Conservation (phyloP, 306 rosid species). For the Ormosia emarginata region DNA sequence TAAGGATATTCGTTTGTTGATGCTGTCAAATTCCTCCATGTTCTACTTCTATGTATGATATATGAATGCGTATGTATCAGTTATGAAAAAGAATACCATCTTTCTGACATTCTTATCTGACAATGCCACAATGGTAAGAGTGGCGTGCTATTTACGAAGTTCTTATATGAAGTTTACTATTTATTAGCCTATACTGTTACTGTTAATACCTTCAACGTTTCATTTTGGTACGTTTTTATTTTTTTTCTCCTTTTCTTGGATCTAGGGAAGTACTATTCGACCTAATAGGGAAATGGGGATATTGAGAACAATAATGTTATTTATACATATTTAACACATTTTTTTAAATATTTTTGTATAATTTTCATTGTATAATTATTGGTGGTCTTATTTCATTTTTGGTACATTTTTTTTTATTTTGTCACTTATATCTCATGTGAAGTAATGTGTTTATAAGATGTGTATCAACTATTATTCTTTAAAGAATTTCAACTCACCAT, state of each 20-base stretch:
- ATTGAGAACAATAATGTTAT: too few relatives aligned
- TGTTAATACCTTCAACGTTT: not conserved
- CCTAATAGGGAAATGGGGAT: too few relatives aligned
- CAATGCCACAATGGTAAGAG: not conserved
- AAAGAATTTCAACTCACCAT: too few relatives aligned
- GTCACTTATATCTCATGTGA: too few relatives aligned
- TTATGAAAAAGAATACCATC: not conserved
- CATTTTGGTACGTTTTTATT: not conserved
- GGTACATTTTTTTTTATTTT: too few relatives aligned
- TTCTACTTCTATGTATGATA: not conserved
- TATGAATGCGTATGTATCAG: not conserved
- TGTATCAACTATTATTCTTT: too few relatives aligned
- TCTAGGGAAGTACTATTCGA: not conserved
- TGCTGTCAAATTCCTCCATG: constrained; percentile 15
- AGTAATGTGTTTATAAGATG: too few relatives aligned
- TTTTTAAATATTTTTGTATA: too few relatives aligned
- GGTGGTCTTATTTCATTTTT: too few relatives aligned
- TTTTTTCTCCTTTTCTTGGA: not conserved
- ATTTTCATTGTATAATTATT: too few relatives aligned
- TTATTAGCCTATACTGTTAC: not conserved
- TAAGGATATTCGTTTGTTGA: constrained; percentile 1
- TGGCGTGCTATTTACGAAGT: constrained; percentile 4
- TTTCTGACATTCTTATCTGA: constrained; percentile 1
- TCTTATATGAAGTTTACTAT: not conserved
- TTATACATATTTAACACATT: too few relatives aligned